A percentile compares a stretch with the other conserved stretches of the same genome.
Conservation (phyloP, 768 basidiomycete species). For the Rhodotorula graminis region DNA sequence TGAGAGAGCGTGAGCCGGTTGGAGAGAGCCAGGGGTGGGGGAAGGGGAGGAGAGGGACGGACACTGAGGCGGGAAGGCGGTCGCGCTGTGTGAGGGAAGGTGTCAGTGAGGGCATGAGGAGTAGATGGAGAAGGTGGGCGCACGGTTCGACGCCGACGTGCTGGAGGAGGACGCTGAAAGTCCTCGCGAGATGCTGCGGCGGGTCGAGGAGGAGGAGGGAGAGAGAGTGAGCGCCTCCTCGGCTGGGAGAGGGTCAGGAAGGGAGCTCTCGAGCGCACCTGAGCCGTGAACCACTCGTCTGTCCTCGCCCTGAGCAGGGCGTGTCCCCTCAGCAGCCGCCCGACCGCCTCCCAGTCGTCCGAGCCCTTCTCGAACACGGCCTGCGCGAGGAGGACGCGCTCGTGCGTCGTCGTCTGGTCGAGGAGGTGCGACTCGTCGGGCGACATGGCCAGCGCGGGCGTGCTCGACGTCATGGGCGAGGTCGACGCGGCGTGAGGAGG, state of each 20-base stretch:
- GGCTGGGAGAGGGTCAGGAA: fast-evolving
- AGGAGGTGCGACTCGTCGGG: conserved; percentile 7
- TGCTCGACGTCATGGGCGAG: background rate
- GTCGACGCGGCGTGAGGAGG: no score
- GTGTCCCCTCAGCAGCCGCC: conserved; percentile 11
- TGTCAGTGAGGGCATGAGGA: background rate
- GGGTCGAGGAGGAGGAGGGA: no score
- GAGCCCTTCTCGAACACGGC: conserved; percentile 20
- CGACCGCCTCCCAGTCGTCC: background rate
- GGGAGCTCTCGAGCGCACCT: conserved; percentile 6
- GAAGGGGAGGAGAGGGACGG: background rate
- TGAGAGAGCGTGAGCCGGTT: background rate
- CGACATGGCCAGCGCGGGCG: background rate
- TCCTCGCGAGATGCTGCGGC: background rate
- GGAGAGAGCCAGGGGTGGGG: background rate
- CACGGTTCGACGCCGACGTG: background rate
- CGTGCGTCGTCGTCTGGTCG: conserved; percentile 8
- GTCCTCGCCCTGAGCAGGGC: conserved; percentile 7
- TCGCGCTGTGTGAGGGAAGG: background rate
- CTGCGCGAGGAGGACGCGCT: conserved; percentile 32
- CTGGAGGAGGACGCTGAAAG: background rate
- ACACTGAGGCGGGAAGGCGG: background rate
- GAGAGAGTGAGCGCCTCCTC: background rate
- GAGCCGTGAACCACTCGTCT: conserved; percentile 10
- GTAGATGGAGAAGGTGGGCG: background rate